Evolutionary conservation across 1,284 basidiomycete species (phyloP).

Genomic region (Gomphus bonarii): DNA sequence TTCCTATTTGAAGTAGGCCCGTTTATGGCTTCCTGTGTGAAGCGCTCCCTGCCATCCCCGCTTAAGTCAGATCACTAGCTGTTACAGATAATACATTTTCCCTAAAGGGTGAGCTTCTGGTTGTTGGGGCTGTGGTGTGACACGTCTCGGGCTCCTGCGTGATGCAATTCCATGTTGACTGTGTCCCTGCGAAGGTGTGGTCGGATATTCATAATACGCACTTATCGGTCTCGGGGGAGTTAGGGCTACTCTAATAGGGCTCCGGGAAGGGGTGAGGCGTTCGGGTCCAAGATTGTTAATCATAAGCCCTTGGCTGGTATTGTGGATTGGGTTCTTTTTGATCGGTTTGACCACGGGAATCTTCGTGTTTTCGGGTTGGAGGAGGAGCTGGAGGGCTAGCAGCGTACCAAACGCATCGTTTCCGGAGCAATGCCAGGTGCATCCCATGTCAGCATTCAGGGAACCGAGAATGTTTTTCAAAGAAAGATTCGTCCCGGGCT

Average conservation of each 20-base stretch:
- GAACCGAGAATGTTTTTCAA: slow-evolving; percentile 46
- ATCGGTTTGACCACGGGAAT: not conserved
- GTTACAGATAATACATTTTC: not conserved
- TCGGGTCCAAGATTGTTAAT: not conserved
- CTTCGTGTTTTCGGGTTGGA: slow-evolving; percentile 36
- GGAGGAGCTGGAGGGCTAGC: slow-evolving; percentile 51
- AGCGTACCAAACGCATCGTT: slow-evolving; percentile 62
- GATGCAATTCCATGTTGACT: not conserved
- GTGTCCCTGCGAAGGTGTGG: not conserved
- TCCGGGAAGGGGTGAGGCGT: not conserved
- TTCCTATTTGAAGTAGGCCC: not conserved
- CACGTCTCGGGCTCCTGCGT: not conserved
- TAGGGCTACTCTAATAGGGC: not conserved
- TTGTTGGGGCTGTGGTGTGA: not conserved
- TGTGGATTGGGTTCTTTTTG: not conserved
- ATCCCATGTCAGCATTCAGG: slow-evolving; percentile 32
- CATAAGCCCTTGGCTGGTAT: not conserved
- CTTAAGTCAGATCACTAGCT: not conserved
- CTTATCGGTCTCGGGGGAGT: not conserved
- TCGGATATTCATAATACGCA: not conserved
- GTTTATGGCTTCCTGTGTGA: not conserved
- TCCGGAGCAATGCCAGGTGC: slow-evolving; percentile 53
- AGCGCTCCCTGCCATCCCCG: not conserved
- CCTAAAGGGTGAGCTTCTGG: not conserved
- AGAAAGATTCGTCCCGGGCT: slow-evolving; percentile 38